Conservation (phyloP, 1,139 yeast species). For the Pneumocystis jirovecii region DNA sequence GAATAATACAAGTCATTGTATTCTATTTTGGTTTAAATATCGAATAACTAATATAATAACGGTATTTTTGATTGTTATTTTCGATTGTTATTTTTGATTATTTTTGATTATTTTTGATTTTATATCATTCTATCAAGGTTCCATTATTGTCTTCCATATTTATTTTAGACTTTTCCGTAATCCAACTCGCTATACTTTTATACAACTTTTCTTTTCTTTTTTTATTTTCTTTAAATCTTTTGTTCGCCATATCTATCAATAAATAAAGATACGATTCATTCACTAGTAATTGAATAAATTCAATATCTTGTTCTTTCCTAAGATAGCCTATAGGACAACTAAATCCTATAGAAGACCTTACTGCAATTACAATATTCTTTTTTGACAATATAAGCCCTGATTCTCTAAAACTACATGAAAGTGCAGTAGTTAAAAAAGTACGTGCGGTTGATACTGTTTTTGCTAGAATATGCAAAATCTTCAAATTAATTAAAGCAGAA, state of each 20-base stretch:
- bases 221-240: not conserved
- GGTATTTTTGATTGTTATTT: too few species aligned
- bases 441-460: not conserved
- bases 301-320: not conserved
- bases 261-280: not conserved
- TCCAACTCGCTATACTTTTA: not conserved
- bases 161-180: not conserved
- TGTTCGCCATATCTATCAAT: slow-evolving; percentile 1
- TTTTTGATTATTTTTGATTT: too few species aligned
- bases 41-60: too few species aligned
- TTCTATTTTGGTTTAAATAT: too few species aligned
- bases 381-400: not conserved
- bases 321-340: not conserved
- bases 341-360: not conserved
- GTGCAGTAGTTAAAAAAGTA: not conserved
- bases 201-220: not conserved
- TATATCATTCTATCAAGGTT: too few species aligned
- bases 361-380: not conserved
- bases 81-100: too few species aligned
- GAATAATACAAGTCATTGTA: too few species aligned
- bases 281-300: not conserved
- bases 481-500: not conserved
- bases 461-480: not conserved
- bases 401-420: not conserved
- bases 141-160: not conserved